Evolutionary conservation across 345 rosid species (phyloP), one percentile per base, ranked within the genome.

Genomic region (Sonneratia alba): DNA sequence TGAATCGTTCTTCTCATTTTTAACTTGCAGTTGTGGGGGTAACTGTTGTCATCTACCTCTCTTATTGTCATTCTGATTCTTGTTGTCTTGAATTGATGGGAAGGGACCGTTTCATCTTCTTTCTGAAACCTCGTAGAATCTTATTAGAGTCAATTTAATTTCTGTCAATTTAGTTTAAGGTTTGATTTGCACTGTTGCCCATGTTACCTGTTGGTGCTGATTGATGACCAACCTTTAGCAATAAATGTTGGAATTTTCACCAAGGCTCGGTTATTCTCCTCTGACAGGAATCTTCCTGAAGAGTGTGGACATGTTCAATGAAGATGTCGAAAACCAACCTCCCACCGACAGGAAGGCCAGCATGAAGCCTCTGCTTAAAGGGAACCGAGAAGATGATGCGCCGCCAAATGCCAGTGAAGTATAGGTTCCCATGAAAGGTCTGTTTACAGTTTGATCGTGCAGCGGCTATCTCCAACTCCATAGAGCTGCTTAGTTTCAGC

Each of bases 241-340:
- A 16, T 19, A 18, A 53, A 53, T 18, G 59, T 40, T 38, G 51
- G 43, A 34, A 71, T 62, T 71, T 66, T 19, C 40, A 72, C 27
- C 15, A 22, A 73, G 40, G 14, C 22, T 70, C 62, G 37, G 62
- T 22, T 72, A 47, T 32, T 73, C 37, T 48, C 22, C 36, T 71
- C 66, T 79, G 38, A 71, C 87, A 95, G 98, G 98, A 32, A 85
- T 92, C 75, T 96, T 92, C 78, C 72, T 92, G 73, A 82, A 78
- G 38, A 83, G 88, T 51, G 89, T 87, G 48, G 97, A 92, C 78
- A 85, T 81, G 70, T 90, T 76, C 71, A 56, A 87, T 27, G 96
- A 92, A 77, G 87, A 74, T 66, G 57, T 62, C 66, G 84, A 81
- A 72, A 73, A 51, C 73, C 84, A 73, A 75, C 76, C 42, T 27